Evolutionary conservation across 139 green algal species (phyloP).

Genomic region (Edaphochlamys debaryana): DNA sequence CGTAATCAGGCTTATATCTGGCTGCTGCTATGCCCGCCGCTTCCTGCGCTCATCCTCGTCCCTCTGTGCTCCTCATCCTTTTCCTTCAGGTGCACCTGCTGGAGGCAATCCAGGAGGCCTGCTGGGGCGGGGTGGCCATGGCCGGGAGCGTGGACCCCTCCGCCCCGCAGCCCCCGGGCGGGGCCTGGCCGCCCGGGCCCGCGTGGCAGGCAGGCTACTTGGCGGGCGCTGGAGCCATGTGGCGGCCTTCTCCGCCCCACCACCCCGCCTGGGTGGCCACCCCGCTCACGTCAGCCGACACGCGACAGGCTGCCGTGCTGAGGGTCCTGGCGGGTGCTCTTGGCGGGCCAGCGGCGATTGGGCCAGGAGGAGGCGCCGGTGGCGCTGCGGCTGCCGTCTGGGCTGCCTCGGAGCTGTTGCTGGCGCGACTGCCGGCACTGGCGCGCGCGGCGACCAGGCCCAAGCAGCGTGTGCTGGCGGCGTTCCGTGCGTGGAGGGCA

Average conservation of each 20-base stretch:
- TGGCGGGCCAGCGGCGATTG: neutral
- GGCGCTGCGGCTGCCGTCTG: neutral
- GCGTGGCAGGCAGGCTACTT: too few species aligned
- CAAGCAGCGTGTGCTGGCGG: neutral
- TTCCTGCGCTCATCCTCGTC: too few species aligned
- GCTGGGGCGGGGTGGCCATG: neutral
- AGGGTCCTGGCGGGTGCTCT: neutral
- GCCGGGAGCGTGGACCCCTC: neutral
- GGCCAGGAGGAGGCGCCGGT: neutral
- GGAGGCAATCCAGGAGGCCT: neutral
- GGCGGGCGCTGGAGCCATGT: too few species aligned
- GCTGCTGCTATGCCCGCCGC: too few species aligned
- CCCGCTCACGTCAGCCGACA: neutral
- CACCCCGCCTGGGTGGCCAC: too few species aligned
- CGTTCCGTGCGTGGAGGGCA: neutral
- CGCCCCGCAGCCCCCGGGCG: too few species aligned
- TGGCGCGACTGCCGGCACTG: neutral
- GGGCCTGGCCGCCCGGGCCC: too few species aligned
- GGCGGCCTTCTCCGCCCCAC: too few species aligned
- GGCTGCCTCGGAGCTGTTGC: neutral
- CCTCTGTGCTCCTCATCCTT: too few species aligned
- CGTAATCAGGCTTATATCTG: too few species aligned
- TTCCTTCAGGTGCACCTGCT: constrained; percentile 13
- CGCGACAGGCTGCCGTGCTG: neutral
- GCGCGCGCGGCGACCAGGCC: neutral